Base-by-base conservation (phyloP, 2,329 filamentous ascomycete species). In the Hypoxylon sp. region DNA sequence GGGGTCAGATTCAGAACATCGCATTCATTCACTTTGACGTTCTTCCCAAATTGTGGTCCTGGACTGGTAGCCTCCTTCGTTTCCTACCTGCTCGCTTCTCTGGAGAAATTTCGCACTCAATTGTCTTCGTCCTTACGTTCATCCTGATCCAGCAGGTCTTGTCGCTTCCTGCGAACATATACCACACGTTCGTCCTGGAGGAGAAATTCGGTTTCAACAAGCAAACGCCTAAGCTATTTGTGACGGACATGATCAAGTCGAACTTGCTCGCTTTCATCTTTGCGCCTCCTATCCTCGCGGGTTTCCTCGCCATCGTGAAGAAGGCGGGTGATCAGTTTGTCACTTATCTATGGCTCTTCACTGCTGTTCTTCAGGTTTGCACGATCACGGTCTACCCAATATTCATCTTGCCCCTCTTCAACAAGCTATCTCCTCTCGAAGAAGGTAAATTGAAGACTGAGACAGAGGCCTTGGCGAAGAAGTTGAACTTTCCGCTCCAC, bases 181-280 rank as follows among this genome's bases (percentile, higher is more conserved):
- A 98, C 85, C 91, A 94, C 83, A 96, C 94, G 11, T 99, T 99
- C 78, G 93, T 98, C 52, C 86, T 99, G 62, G 96, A 99, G 82
- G 94, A 98, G 83, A 92, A 94, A 79, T 99, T 97, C 76, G 96
- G 96, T 54, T 99, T 99, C 88, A 99, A 99, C 83, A 99, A 99
- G 85, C 94, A 97, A 86, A 98, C 96, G 0, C 84, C 94, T 61
- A 90, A 90, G 80, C 86, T 98, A 31, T 99, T 95, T 86, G 79
- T 98, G 58, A 92, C 89, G 75, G 96, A 99, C 80, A 90, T 97
- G 83, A 80, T 98, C 83, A 99, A 99, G 86, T 90, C 91, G 33
- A 94, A 97, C 80, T 86, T 93, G 74, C 87, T 99, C 65, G 89
- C 91, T 56, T 86, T 97, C 73, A 90, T 89, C 52, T 87, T 99